These are phyloP conservation scores for Cucurbita ficifolia DNA, from an alignment of 306 rosid genomes.

Conservation along the genomic window DNA sequence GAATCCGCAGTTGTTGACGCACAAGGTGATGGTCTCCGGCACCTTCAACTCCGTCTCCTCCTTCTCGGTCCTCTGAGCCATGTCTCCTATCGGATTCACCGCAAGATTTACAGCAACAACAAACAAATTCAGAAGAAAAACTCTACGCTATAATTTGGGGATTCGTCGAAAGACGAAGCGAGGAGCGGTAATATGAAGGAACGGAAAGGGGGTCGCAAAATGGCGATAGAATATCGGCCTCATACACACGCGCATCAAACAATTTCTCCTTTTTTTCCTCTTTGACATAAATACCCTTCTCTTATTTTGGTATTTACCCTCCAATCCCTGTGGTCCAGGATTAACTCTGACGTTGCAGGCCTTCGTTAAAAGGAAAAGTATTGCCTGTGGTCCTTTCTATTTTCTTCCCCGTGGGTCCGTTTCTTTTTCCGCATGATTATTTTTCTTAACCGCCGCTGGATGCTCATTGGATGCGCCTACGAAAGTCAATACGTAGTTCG, in stretches of 20 bases:
- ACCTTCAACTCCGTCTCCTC: constrained; percentile 88
- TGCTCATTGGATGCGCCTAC: neutral
- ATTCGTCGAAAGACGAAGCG: neutral
- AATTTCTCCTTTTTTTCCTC: constrained; percentile 4
- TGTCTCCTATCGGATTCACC: constrained; percentile 9
- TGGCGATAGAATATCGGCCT: constrained; percentile 68
- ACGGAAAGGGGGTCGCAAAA: constrained; percentile 43
- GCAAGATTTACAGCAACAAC: neutral
- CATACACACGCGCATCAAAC: constrained; percentile 63
- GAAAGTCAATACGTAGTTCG: constrained; percentile 1
- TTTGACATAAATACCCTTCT: constrained; percentile 32
- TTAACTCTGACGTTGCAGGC: constrained; percentile 6
- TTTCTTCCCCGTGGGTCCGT: constrained; percentile 9
- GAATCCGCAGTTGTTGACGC: constrained; percentile 79
- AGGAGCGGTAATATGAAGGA: constrained; percentile 20
- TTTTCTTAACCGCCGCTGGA: constrained; percentile 1
- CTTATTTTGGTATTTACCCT: constrained; percentile 9
- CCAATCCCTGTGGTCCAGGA: neutral
- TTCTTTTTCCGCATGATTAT: neutral
- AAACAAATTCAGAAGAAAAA: neutral
- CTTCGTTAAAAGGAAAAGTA: neutral
- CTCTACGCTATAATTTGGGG: constrained; percentile 9
- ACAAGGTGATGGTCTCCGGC: constrained; percentile 41
- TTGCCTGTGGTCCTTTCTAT: neutral
- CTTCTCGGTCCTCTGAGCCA: constrained; percentile 79